Base-by-base conservation (phyloP, 1,284 basidiomycete species). In the Vanrija pseudolonga region DNA sequence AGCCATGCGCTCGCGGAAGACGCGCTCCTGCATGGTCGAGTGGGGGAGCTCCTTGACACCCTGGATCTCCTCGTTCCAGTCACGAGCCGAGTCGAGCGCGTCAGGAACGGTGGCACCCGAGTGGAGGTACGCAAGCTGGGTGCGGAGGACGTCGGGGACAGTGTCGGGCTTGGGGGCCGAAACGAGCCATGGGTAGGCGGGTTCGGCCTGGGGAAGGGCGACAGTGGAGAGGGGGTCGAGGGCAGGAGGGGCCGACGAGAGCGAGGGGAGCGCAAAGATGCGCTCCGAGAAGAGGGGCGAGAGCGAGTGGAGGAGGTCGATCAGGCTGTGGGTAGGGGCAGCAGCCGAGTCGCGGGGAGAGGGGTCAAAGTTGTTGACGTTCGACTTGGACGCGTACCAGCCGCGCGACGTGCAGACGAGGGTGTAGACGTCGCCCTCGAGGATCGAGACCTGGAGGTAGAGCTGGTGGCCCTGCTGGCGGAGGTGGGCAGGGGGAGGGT, bases 1-100 rank as follows among this genome's bases (percentile, higher is more conserved):
- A 45, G 80, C 71, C 64, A 82, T 77, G 55, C 81, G 78, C 61
- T 83, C 82, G 38, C 82, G 71, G 60, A 81, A 68, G 24, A 82
- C 77, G 15, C 80, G 72, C 63, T 83, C 81, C 51, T 78, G 75
- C 53, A 80, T 77, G 17, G 69, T 77, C 24, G 69, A 64, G 53
- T 74, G 72, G 12, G 81, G 80, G 38, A 83, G 68, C 68, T 83
- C 82, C 49, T 79, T 74, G 59, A 79, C 77, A 38, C 79, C 78
- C 59, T 81, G 80, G 38, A 82, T 77, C 72, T 83, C 82, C 62
- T 83, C 82, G 67, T 82, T 83, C 82, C 82, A 83, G 66, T 83
- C 82, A 51, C 82, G 74, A 5, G 80, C 78, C 19, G 73, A 75
- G 51, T 82, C 81, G 24, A 82, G 71, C 17, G 74, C 77, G 48